Evolutionary conservation across 1,139 yeast species (phyloP).

Genomic region (Candida glucosophila): DNA sequence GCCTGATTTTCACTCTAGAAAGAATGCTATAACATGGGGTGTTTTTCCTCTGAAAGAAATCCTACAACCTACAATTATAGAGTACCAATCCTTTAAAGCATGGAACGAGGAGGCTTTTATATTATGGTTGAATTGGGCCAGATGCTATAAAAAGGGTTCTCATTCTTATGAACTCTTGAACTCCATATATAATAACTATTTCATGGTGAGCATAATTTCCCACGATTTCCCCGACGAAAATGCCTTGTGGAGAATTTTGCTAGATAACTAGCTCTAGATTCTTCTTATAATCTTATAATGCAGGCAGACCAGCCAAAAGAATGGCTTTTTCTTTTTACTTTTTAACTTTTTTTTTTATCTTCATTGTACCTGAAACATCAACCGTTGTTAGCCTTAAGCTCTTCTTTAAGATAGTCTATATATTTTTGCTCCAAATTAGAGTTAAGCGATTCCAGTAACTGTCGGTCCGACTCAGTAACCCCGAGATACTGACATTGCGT

Average conservation of each 20-base stretch:
- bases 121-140: slow-evolving; percentile 89
- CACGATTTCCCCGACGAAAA: slow-evolving; percentile 72
- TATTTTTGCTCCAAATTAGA: slow-evolving; percentile 27
- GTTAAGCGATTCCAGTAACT: slow-evolving; percentile 20
- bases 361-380: background rate
- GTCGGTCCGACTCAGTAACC: slow-evolving; percentile 14
- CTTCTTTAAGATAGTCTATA: slow-evolving; percentile 20
- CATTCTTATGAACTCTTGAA: slow-evolving; percentile 54
- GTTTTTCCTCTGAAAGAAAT: slow-evolving; percentile 84
- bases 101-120: slow-evolving; percentile 93
- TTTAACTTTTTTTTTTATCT: background rate
- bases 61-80: slow-evolving; percentile 81
- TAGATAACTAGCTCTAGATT: slow-evolving; percentile 17
- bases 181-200: slow-evolving; percentile 51
- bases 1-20: slow-evolving; percentile 20
- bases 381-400: slow-evolving; percentile 6
- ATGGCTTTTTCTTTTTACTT: background rate
- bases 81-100: slow-evolving; percentile 79
- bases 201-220: slow-evolving; percentile 74
- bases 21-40: slow-evolving; percentile 92
- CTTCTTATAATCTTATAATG: background rate
- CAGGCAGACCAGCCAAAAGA: background rate
- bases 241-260: slow-evolving; percentile 68
- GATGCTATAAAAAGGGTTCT: slow-evolving; percentile 55
- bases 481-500: slow-evolving; percentile 28